Evolutionary conservation across 2,329 filamentous ascomycete genomes (phyloP).

Genomic region (Zymoseptoria tritici): DNA sequence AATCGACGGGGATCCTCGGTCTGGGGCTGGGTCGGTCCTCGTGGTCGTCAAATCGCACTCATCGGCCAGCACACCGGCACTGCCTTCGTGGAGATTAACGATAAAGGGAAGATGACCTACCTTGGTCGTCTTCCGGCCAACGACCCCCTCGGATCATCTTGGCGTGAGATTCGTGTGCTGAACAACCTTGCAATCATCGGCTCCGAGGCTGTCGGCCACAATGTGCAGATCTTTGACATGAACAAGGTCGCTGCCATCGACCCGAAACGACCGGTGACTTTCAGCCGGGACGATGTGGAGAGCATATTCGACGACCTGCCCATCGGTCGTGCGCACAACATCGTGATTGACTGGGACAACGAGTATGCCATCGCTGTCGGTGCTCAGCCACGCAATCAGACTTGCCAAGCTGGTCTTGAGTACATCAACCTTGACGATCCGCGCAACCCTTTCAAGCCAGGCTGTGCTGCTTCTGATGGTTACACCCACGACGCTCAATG

Average conservation of each 20-base stretch:
- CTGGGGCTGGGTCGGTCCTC: conserved; percentile 48
- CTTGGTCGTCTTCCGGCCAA: conserved; percentile 46
- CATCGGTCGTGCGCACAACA: conserved; percentile 38
- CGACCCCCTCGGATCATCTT: conserved; percentile 31
- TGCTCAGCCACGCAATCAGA: conserved; percentile 35
- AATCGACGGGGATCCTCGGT: conserved; percentile 38
- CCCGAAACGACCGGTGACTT: conserved; percentile 36
- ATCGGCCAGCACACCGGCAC: conserved; percentile 49
- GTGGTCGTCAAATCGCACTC: conserved; percentile 48
- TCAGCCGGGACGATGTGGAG: conserved; percentile 38
- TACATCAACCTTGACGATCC: conserved; percentile 48
- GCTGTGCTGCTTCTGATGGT: conserved; percentile 44
- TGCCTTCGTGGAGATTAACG: conserved; percentile 47
- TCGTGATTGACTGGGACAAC: conserved; percentile 45
- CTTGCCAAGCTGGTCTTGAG: conserved; percentile 46
- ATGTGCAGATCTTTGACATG: conserved; percentile 58
- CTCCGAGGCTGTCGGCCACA: conserved; percentile 43
- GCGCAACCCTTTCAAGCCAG: conserved; percentile 42
- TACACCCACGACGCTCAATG: conserved; percentile 53
- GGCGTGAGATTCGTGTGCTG: conserved; percentile 46
- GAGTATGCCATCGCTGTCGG: conserved; percentile 40
- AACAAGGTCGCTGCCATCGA: conserved; percentile 45
- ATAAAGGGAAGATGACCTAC: conserved; percentile 45
- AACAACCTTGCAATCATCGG: conserved; percentile 39
- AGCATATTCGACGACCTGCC: conserved; percentile 22